These are phyloP conservation scores for Clonostachys solani DNA, from an alignment of 2,329 filamentous ascomycete species.

Conservation along the genomic window DNA sequence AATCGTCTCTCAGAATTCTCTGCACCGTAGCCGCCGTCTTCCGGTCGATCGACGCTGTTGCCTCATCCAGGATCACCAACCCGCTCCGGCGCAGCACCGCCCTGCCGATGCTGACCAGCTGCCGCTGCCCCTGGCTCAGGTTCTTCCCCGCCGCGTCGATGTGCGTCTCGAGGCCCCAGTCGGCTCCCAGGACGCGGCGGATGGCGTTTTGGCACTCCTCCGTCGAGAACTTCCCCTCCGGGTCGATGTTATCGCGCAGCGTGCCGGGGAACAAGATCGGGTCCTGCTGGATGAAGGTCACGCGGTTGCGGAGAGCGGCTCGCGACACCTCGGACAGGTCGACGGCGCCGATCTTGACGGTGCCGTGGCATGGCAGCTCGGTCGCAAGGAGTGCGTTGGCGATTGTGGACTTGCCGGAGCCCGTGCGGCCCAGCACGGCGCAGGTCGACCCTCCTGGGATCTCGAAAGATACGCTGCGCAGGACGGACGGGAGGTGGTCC, in stretches of 20 bases:
- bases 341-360: slow-evolving; percentile 48
- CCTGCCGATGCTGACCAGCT: slow-evolving; percentile 56
- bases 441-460: slow-evolving; percentile 64
- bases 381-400: slow-evolving; percentile 56
- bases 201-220: slow-evolving; percentile 46
- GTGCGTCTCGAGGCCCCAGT: slow-evolving; percentile 41
- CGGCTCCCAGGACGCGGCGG: slow-evolving; percentile 51
- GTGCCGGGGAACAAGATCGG: slow-evolving; percentile 58
- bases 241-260: slow-evolving; percentile 63
- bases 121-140: slow-evolving; percentile 58
- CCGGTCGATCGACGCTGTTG: slow-evolving; percentile 59
- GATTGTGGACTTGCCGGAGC: slow-evolving; percentile 81
- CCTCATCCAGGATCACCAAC: slow-evolving; percentile 60
- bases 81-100: slow-evolving; percentile 57
- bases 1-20: slow-evolving; percentile 49
- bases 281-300: slow-evolving; percentile 62
- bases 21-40: slow-evolving; percentile 56
- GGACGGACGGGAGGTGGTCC: slow-evolving; percentile 68
- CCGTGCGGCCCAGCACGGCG: slow-evolving; percentile 75
- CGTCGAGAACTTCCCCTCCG: slow-evolving; percentile 54
- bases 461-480: slow-evolving; percentile 63
- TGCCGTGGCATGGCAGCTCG: slow-evolving; percentile 43
- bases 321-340: slow-evolving; percentile 50
- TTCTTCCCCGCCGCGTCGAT: slow-evolving; percentile 59
- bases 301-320: slow-evolving; percentile 48